Evolutionary conservation across 176 grass and related monocot genomes (phyloP).

Genomic region (Cenchrus purpureus): DNA sequence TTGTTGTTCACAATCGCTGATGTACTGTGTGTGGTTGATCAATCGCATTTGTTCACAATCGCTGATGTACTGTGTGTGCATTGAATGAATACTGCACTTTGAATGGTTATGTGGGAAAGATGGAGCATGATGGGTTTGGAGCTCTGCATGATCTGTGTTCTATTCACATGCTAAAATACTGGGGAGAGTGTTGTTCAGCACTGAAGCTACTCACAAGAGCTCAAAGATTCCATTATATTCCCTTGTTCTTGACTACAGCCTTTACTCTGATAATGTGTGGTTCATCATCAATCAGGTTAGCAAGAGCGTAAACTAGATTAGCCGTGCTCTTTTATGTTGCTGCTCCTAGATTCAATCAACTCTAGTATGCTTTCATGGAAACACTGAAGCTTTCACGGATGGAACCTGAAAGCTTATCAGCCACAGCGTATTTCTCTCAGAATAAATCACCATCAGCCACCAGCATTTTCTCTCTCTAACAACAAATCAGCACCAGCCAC

Average conservation of each 20-base stretch:
- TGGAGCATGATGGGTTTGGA: not conserved
- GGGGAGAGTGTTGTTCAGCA: no score
- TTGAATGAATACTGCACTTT: not conserved
- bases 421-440: not conserved
- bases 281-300: not conserved
- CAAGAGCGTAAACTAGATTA: not conserved
- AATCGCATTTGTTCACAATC: no score
- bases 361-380: not conserved
- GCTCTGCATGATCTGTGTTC: no score
- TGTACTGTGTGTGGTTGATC: no score
- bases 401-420: not conserved
- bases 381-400: not conserved
- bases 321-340: no score
- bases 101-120: not conserved
- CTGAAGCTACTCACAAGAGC: no score
- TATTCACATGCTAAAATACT: no score
- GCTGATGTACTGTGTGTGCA: no score
- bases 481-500: no score
- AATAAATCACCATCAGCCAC: no score
- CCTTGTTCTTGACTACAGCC: not conserved
- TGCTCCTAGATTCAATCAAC: not conserved
- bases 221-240: no score
- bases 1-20: no score
- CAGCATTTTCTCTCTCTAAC: not conserved
- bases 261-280: not conserved